Evolutionary conservation across 441 rosid species (phyloP).

Genomic region (Arabidopsis lyrata): DNA sequence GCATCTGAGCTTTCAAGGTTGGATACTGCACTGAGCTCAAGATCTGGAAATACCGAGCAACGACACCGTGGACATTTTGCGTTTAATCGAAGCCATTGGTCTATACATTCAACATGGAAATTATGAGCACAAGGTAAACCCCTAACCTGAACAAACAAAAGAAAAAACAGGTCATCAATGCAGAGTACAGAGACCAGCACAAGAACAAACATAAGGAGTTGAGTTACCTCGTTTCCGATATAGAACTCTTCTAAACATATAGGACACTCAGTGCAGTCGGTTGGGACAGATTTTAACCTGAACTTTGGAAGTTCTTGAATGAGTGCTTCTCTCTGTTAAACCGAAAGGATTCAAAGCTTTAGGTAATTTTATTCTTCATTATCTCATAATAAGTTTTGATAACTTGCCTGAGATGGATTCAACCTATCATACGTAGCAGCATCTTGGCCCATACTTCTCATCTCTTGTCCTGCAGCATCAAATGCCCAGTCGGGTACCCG

Average conservation of each 20-base stretch:
- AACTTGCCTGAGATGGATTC: slow-evolving; percentile 1
- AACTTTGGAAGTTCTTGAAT: slow-evolving; percentile 11
- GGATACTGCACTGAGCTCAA: background rate
- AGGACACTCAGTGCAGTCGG: background rate
- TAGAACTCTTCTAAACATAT: slow-evolving; percentile 1
- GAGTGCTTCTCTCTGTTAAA: background rate
- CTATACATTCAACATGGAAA: slow-evolving; percentile 19
- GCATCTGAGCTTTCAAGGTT: slow-evolving; percentile 13
- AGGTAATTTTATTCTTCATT: background rate
- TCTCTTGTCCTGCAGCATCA: slow-evolving; percentile 2
- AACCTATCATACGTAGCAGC: slow-evolving; percentile 3
- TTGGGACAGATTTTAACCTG: background rate
- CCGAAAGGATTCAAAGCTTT: background rate
- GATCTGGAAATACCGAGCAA: slow-evolving; percentile 1
- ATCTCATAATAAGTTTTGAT: background rate
- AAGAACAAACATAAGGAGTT: background rate
- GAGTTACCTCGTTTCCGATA: slow-evolving; percentile 2
- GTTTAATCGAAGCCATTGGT: slow-evolving; percentile 11
- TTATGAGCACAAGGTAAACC: slow-evolving; percentile 9
- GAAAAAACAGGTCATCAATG: too few relatives aligned
- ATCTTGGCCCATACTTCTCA: background rate
- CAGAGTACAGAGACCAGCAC: too few relatives aligned
- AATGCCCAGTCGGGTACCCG: slow-evolving; percentile 11
- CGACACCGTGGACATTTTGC: slow-evolving; percentile 10
- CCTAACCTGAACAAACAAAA: slow-evolving; percentile 1